phyloP scores from a whole-genome alignment of 306 rosid species.

The Hylodesmum podocarpum region DNA sequence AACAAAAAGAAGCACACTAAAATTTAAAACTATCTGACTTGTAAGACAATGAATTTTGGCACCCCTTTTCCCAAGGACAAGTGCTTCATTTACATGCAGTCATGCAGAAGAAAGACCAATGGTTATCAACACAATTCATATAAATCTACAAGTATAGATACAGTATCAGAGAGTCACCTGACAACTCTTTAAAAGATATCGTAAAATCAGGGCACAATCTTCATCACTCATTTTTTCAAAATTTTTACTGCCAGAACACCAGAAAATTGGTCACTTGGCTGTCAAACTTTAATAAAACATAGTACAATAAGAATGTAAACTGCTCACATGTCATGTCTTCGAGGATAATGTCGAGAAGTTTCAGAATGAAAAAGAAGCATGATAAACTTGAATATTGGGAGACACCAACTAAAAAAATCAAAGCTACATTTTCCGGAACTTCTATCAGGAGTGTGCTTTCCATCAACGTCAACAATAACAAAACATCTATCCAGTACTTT shows the following conservation, averaged over 20 bases:
- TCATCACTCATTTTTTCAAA: constrained; percentile 54
- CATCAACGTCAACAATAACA: constrained; percentile 49
- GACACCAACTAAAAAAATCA: constrained; percentile 61
- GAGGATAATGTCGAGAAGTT: constrained; percentile 42
- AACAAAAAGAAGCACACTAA: constrained; percentile 19
- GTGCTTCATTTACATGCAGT: not conserved
- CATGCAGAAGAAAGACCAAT: constrained; percentile 17
- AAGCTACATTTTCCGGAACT: constrained; percentile 47
- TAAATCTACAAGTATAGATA: constrained; percentile 13
- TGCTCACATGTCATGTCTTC: constrained; percentile 63
- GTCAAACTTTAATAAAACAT: constrained; percentile 12
- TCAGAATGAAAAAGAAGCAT: constrained; percentile 54
- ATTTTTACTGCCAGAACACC: constrained; percentile 48
- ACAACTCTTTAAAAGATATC: constrained; percentile 60
- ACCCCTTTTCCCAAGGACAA: constrained; percentile 13
- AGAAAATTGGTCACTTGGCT: constrained; percentile 11
- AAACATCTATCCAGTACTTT: constrained; percentile 68
- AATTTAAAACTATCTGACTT: not conserved
- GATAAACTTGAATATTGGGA: constrained; percentile 80
- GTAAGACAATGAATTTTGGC: not conserved
- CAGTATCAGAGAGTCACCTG: constrained; percentile 63
- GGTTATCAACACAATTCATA: constrained; percentile 18
- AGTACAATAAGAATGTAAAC: constrained; percentile 18
- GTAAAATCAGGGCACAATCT: constrained; percentile 56
- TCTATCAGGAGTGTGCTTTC: constrained; percentile 53